These are phyloP conservation scores for Fusarium veterinarium DNA, from an alignment of 2,329 filamentous ascomycete species.

Conservation along the genomic window DNA sequence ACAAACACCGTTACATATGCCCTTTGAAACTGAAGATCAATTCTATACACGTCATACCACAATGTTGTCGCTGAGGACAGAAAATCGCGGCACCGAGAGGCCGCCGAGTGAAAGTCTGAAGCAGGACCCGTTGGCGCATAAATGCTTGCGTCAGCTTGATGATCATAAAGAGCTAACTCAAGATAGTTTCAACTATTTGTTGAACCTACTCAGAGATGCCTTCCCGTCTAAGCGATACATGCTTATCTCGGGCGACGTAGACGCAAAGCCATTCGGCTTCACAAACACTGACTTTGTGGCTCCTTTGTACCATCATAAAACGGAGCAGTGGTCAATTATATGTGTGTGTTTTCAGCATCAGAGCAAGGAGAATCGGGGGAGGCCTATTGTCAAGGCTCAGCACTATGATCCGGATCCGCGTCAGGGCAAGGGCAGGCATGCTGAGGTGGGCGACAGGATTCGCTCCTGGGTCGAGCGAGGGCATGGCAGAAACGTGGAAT, in stretches of 20 bases:
- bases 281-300: not conserved
- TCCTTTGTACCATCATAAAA: not conserved
- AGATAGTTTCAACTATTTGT: not conserved
- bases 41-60: not conserved
- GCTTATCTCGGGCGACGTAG: not conserved
- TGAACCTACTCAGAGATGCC: not conserved
- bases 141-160: not conserved
- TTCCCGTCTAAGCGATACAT: too few relatives aligned
- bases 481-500: not conserved
- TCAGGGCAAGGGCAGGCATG: not conserved
- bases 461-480: not conserved
- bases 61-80: not conserved
- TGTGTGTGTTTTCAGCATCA: not conserved
- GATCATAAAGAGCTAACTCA: not conserved
- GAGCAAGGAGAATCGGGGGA: not conserved
- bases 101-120: not conserved
- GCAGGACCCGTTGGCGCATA: not conserved
- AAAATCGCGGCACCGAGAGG: not conserved
- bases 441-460: not conserved
- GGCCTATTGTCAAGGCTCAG: not conserved
- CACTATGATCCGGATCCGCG: not conserved
- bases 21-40: not conserved
- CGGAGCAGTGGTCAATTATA: not conserved
- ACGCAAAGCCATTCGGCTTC: not conserved
- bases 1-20: not conserved